Percentiles rank a stretch among this genome's conserved stretches.
phyloP scores from a whole-genome alignment of 1,284 basidiomycete species.

The Coriolopsis trogii region DNA sequence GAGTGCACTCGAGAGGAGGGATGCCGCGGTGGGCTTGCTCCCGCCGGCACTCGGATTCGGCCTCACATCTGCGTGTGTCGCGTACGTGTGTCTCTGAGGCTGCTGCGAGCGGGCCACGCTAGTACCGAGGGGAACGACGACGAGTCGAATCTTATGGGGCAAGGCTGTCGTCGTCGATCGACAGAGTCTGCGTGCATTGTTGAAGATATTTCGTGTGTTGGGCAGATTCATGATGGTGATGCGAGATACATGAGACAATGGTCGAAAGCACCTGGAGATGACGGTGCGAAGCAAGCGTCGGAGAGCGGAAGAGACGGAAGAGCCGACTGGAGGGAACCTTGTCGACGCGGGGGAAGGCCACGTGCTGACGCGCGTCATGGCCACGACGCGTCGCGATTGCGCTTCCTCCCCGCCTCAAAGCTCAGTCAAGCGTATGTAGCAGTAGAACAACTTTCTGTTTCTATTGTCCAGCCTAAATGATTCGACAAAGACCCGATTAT shows the following conservation, averaged over 20 bases:
- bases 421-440: background rate
- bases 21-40: slow-evolving; percentile 48
- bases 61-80: slow-evolving; percentile 19
- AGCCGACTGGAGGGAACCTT: slow-evolving; percentile 1
- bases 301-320: background rate
- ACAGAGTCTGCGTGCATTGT: slow-evolving; percentile 11
- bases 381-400: slow-evolving; percentile 1
- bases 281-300: background rate
- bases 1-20: slow-evolving; percentile 66
- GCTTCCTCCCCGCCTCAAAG: too few species aligned
- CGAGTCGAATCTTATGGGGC: too few species aligned
- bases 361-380: slow-evolving; percentile 9
- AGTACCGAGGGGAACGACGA: too few species aligned
- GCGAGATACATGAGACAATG: background rate
- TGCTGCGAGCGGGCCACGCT: too few species aligned
- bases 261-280: too few species aligned
- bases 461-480: too few species aligned
- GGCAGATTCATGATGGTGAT: slow-evolving; percentile 16
- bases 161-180: background rate
- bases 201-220: slow-evolving; percentile 7
- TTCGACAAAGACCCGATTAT: too few species aligned
- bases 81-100: slow-evolving; percentile 6
- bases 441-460: too few species aligned
- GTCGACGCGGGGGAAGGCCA: slow-evolving; percentile 14
- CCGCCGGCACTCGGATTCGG: slow-evolving; percentile 4